Base-by-base conservation (phyloP, 2,329 filamentous ascomycete species). In the Ceratocystis papillata region DNA sequence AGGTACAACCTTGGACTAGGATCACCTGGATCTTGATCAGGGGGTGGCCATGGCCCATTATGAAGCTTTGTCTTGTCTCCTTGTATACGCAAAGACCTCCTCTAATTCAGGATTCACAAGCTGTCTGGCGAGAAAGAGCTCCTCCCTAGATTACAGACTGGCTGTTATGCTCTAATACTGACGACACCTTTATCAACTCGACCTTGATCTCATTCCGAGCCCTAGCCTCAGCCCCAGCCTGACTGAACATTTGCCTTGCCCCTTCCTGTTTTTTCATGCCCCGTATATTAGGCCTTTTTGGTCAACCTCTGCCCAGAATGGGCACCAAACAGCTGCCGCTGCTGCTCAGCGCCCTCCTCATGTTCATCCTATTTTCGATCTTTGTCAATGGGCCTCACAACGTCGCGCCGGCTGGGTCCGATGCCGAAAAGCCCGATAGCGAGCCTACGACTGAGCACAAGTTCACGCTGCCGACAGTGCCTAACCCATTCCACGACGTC, bases 321-420 rank as follows among this genome's bases (percentile, higher is more conserved):
- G 75, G 77, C 57, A 76, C 82, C 25, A 80, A 81, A 60, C 81
- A 80, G 65, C 74, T 84, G 69, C 79, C 79, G 20, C 72, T 81
- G 64, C 74, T 85, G 25, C 75, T 86, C 50, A 75, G 79, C 66
- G 72, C 75, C 65, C 74, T 86, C 59, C 77, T 79, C 67, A 69
- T 83, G 48, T 80, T 84, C 69, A 81, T 80, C 67, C 71, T 85
- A 67, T 76, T 81, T 70, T 78, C 78, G 57, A 76, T 84, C 63
- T 75, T 85, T 69, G 77, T 81, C 69, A 79, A 78, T 15, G 64
- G 63, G 10, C 67, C 67, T 7, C 50, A 64, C 12, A 50, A 64
- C 22, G 22, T 22, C 20, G 30, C 46, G 7, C 44, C 62, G 5
- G 15, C 62, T n/a, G 25, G 15, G 12, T 7, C 62, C 22, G 22